Conservation (phyloP, 2,329 filamentous ascomycete species). For the Talaromyces amestolkiae region DNA sequence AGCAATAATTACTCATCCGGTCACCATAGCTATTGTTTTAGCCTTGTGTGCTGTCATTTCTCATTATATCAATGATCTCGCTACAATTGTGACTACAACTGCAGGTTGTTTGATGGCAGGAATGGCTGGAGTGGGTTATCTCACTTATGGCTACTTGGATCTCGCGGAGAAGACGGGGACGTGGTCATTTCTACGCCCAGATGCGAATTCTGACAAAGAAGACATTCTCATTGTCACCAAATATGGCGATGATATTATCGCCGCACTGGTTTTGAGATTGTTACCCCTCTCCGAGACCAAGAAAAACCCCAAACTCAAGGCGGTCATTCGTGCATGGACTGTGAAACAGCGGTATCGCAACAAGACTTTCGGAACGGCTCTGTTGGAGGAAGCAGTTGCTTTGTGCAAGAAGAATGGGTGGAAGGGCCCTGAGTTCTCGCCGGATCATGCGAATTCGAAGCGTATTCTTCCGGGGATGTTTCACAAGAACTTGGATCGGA, state of each 20-base stretch:
- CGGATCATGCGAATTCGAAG: constrained; percentile 72
- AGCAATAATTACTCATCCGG: constrained; percentile 62
- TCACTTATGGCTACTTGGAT: constrained; percentile 61
- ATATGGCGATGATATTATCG: constrained; percentile 64
- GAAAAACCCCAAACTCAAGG: constrained; percentile 18
- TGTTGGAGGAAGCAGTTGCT: constrained; percentile 71
- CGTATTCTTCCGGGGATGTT: constrained; percentile 63
- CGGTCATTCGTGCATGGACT: constrained; percentile 77
- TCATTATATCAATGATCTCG: constrained; percentile 46
- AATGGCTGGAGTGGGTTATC: constrained; percentile 60
- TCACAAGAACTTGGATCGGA: constrained; percentile 53
- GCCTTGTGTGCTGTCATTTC: constrained; percentile 25
- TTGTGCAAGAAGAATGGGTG: constrained; percentile 68
- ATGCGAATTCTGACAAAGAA: constrained; percentile 39
- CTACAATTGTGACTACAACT: constrained; percentile 57
- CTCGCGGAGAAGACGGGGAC: constrained; percentile 59
- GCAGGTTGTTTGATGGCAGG: constrained; percentile 63
- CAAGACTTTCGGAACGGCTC: constrained; percentile 67
- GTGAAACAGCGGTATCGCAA: constrained; percentile 67
- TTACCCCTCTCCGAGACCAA: constrained; percentile 15
- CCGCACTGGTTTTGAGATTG: constrained; percentile 60
- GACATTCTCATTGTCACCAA: constrained; percentile 62
- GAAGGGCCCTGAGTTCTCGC: constrained; percentile 67
- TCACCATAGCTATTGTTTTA: constrained; percentile 44
- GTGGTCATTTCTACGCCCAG: constrained; percentile 60